Base-by-base conservation (phyloP, 345 rosid species). In the Turnera subulata region DNA sequence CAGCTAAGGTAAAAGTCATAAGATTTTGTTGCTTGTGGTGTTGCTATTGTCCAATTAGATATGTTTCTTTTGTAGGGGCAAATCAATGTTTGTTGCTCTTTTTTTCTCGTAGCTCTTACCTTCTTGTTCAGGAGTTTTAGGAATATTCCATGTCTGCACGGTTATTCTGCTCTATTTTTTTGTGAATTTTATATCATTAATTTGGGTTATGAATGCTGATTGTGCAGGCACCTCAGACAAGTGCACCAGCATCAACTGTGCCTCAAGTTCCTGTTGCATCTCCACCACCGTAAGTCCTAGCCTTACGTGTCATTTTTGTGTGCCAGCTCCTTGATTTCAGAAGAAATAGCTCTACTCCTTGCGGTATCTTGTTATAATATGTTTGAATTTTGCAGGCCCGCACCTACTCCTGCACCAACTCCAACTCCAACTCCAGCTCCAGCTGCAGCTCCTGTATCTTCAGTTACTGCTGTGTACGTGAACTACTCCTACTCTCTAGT, bases 221-320 rank as follows among this genome's bases (percentile, higher is more conserved):
- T 71, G 53, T 66, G 46, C 65, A 84, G 96, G 81, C 76, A 40
- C 82, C 79, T 62, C 75, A 78, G 46, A 61, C 82, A 56, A 81
- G 76, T 68, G 38, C 68, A 76, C 54, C 25, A 47, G 26, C 61
- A 26, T 6, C 56, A 45, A 8, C 75, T 45, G 46, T 81, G 35
- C 61, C 80, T 69, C 89, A 66, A 49, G 76, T 82, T 65, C 63
- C 82, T 19, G 68, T 59, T 53, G 62, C 80, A 54, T 35, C 81
- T 53, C 50, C 73, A 25, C 40, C 80, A 63, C 25, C 26, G 89
- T 83, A 71, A 71, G 88, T 76, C 56, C 12, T 8, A 11, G n/a
- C 0, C 12, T 42, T 13, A 16, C 12, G 12, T 42, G 19, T 29
- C 14, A 10, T 7, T 15, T 40, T n/a, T 38, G 6, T 37, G 11